Evolutionary conservation across 2,329 filamentous ascomycete species (phyloP).

Genomic region (Fonsecaea multimorphosa): DNA sequence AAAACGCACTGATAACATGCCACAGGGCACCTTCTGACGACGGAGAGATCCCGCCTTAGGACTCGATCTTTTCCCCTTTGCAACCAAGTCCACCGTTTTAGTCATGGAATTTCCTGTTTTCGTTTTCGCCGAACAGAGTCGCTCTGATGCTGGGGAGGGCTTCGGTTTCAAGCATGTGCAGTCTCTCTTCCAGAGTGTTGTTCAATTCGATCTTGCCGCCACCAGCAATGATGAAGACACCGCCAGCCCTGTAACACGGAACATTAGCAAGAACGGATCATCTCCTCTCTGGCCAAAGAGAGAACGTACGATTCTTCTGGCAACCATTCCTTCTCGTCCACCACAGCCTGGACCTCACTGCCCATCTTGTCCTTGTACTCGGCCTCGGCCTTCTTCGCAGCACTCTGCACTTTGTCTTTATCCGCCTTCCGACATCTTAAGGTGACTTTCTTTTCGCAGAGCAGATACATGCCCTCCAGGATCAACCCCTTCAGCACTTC

Average conservation of each 20-base stretch:
- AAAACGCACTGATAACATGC: neutral
- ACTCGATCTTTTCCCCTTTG: neutral
- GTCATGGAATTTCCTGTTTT: conserved; percentile 94
- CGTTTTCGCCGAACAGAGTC: conserved; percentile 90
- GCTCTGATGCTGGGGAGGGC: conserved; percentile 83
- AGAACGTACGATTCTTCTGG: conserved; percentile 79
- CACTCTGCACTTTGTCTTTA: conserved; percentile 74
- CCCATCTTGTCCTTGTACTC: conserved; percentile 83
- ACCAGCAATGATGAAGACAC: conserved; percentile 78
- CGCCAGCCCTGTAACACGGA: conserved; percentile 72
- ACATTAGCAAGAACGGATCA: neutral
- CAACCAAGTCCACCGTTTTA: conserved; percentile 53
- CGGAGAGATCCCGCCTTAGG: neutral
- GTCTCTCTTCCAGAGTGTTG: conserved; percentile 94
- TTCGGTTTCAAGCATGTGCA: conserved; percentile 82
- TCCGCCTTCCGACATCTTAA: conserved; percentile 82
- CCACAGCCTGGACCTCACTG: conserved; percentile 70
- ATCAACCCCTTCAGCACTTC: conserved; percentile 77
- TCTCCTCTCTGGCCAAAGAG: neutral
- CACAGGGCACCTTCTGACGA: neutral
- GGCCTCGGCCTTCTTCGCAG: conserved; percentile 74
- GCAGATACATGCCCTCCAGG: conserved; percentile 86
- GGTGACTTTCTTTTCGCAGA: conserved; percentile 78
- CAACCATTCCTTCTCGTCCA: conserved; percentile 80
- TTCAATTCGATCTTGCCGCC: conserved; percentile 96